phyloP scores from a whole-genome alignment of 805 yeast species.

The Torulaspora microellipsoides region DNA sequence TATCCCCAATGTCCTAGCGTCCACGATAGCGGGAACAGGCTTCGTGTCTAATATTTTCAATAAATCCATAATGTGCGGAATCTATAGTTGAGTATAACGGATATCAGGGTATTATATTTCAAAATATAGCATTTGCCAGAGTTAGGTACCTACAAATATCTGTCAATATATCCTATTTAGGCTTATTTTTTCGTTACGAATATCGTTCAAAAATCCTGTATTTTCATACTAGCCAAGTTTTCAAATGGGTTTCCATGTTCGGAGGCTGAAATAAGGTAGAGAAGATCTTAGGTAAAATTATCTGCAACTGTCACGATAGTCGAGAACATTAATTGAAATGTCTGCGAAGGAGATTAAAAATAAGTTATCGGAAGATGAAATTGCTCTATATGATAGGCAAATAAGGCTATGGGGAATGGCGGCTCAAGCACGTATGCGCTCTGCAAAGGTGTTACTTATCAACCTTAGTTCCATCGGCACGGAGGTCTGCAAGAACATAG shows the following conservation, averaged over 20 bases:
- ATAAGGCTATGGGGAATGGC: constrained; percentile 94
- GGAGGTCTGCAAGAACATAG: constrained; percentile 79
- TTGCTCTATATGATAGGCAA: constrained; percentile 91
- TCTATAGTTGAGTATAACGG: too few species aligned
- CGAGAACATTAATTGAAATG: background rate
- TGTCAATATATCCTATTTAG: too few species aligned
- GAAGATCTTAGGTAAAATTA: too few species aligned
- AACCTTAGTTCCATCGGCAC: constrained; percentile 74
- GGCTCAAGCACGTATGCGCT: constrained; percentile 73
- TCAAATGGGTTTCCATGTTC: too few species aligned
- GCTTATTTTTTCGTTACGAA: too few species aligned
- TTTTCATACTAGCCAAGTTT: too few species aligned
- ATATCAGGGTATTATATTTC: too few species aligned
- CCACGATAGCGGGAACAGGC: constrained; percentile 77
- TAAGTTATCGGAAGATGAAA: constrained; percentile 56
- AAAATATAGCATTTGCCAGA: too few species aligned
- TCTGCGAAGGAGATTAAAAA: background rate
- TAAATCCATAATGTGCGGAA: constrained; percentile 52
- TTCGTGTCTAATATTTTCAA: constrained; percentile 72
- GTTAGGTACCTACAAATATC: too few species aligned
- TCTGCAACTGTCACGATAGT: too few species aligned
- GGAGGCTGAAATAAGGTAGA: too few species aligned
- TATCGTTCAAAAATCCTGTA: too few species aligned
- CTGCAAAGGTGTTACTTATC: constrained; percentile 64
- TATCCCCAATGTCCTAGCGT: constrained; percentile 42